Evolutionary conservation across 2,329 filamentous ascomycete genomes (phyloP), one percentile per base, ranked within the genome.

Genomic region (Myriangium duriaei): DNA sequence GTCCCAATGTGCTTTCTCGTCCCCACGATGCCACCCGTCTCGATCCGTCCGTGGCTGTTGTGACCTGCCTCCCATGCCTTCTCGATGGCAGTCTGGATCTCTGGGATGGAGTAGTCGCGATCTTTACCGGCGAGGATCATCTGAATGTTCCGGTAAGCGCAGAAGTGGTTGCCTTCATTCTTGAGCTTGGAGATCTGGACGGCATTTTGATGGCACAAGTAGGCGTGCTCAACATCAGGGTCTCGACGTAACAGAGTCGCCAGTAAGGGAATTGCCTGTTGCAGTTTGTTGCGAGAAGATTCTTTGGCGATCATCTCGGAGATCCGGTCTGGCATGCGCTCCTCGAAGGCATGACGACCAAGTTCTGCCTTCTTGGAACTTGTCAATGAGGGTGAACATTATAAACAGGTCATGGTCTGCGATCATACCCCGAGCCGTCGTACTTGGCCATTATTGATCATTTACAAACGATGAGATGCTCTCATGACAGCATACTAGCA

Each of bases 1-100:
- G 87, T 95, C n/a, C 87, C 88, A 49, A 96, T 95, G 51, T 88
- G 94, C 57, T 95, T 96, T 44, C 88, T 74, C 0, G 86, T 94
- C 11, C 78, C 78, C 47, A 65, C 74, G 45, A 96, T 81, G 1
- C 84, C 84, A 3, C 88, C 87, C 1, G 86, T 94, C 57, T 94
- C 83, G 2, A 73, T 52, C 21, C 83, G 72, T 2, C 80, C 83
- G 34, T 75, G 68, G 5, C 71, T 55, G 51, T 92, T 91, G 56
- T 87, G 81, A 1, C 83, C 86, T 51, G 67, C 67, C 51, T 93
- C 83, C 88, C 88, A 96, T 0, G 87, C 88, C 9, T 65, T 60
- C 57, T 96, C 88, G 47, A 96, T 92, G 52, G 79, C 64, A 39
- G 91, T 79, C 53, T 96, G 88, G 3, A 96, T 71, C 32, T 78